Percentiles rank a stretch among this genome's conserved stretches.
These are phyloP conservation scores for Hypsizygus marmoreus DNA, from an alignment of 768 basidiomycete species.

Conservation along the genomic window DNA sequence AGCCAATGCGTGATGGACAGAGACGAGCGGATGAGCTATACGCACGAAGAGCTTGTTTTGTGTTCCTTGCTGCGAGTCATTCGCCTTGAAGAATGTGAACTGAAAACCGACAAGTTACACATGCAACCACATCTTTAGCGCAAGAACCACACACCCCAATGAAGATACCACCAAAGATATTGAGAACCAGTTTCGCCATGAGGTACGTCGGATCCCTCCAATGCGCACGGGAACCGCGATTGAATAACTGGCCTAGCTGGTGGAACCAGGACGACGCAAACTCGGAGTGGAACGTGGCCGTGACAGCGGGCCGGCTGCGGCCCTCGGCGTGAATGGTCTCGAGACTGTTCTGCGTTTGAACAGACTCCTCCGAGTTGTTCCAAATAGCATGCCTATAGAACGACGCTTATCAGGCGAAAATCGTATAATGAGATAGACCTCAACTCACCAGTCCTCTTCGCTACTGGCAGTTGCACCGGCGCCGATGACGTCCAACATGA, in stretches of 20 bases:
- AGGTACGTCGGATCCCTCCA: constrained; percentile 68
- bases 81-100: constrained; percentile 67
- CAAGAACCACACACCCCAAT: constrained; percentile 41
- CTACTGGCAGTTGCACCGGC: constrained; percentile 65
- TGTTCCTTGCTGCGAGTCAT: constrained; percentile 52
- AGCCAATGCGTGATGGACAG: background rate
- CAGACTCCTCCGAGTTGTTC: constrained; percentile 44
- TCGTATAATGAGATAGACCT: constrained; percentile 31
- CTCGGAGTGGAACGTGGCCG: constrained; percentile 36
- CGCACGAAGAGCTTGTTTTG: constrained; percentile 70
- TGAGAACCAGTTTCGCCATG: constrained; percentile 57
- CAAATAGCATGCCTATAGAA: constrained; percentile 34
- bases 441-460: constrained; percentile 56
- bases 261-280: constrained; percentile 58
- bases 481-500: constrained; percentile 71
- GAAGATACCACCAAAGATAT: constrained; percentile 55
- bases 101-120: constrained; percentile 14
- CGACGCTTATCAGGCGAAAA: constrained; percentile 28
- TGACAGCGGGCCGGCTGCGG: constrained; percentile 39
- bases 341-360: constrained; percentile 34
- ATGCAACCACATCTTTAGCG: constrained; percentile 7
- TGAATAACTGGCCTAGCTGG: constrained; percentile 44
- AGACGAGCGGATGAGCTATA: constrained; percentile 13
- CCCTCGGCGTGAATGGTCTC: constrained; percentile 54
- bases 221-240: constrained; percentile 45